phyloP scores from a whole-genome alignment of 176 grass and related monocot genomes.

The Carex cristatella region DNA sequence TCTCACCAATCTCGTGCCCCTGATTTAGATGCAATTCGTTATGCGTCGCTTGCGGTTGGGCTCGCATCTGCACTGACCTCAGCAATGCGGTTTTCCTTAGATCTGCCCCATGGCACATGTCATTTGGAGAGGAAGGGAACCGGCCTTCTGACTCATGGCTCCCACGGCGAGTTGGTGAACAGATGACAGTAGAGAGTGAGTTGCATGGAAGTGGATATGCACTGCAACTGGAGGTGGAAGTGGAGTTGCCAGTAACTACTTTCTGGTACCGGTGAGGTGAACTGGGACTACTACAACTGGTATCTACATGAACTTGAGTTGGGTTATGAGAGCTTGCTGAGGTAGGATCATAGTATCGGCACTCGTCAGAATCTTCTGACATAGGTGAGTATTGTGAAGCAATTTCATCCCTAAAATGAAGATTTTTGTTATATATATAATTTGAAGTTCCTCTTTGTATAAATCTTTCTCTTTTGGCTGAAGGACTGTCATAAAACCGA shows the following conservation, averaged over 20 bases:
- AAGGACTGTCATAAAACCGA: background rate
- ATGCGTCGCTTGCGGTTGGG: constrained; percentile 32
- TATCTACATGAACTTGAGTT: constrained; percentile 42
- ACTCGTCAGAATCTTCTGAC: constrained; percentile 94
- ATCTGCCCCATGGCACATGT: constrained; percentile 78
- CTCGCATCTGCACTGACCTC: constrained; percentile 89
- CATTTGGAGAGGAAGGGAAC: constrained; percentile 86
- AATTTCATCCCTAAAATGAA: constrained; percentile 76
- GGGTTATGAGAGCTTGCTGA: constrained; percentile 5
- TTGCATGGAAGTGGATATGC: constrained; percentile 49
- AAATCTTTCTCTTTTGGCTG: background rate
- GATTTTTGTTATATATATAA: background rate
- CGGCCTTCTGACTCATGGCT: constrained; percentile 61
- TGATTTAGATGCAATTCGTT: constrained; percentile 44
- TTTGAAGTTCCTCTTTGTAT: background rate
- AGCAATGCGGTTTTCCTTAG: constrained; percentile 62
- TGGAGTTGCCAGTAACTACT: constrained; percentile 11
- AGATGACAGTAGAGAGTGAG: constrained; percentile 55
- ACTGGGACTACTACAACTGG: constrained; percentile 53
- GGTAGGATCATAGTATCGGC: constrained; percentile 42
- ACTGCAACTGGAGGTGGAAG: constrained; percentile 22
- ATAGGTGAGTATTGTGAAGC: constrained; percentile 81
- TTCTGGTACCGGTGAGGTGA: constrained; percentile 43
- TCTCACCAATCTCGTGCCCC: constrained; percentile 52
- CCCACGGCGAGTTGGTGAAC: constrained; percentile 60